phyloP scores from a whole-genome alignment of 129 eudicot genomes.

The Saussurea involucrata region DNA sequence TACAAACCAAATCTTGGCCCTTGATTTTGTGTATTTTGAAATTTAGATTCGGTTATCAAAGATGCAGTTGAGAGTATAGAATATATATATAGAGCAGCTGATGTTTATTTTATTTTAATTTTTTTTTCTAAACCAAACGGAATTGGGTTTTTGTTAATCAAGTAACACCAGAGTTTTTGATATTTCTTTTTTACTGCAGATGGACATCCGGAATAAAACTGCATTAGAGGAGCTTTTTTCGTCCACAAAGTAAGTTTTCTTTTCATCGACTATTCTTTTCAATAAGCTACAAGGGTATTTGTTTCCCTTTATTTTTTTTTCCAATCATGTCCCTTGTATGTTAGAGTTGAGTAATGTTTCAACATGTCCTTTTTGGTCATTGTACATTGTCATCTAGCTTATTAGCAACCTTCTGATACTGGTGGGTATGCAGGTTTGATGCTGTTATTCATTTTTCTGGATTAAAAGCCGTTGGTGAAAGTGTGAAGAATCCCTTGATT shows the following conservation, averaged over 20 bases:
- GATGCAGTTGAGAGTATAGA: no score
- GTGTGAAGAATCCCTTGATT: conserved; percentile 80
- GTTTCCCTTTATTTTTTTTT: no score
- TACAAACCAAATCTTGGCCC: no score
- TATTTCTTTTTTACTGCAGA: conserved; percentile 38
- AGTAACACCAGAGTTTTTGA: neutral
- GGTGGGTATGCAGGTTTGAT: conserved; percentile 63
- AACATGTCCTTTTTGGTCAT: no score
- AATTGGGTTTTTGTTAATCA: neutral
- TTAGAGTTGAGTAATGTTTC: no score
- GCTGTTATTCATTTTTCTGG: conserved; percentile 98
- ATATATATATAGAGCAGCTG: neutral
- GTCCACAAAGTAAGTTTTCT: conserved; percentile 51
- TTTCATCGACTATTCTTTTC: neutral
- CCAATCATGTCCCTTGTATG: neutral
- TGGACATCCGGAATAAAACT: conserved; percentile 81
- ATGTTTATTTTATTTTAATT: neutral
- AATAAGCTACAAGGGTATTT: neutral
- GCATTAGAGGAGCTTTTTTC: conserved; percentile 74
- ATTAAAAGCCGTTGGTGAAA: conserved; percentile 96
- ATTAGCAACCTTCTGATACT: neutral
- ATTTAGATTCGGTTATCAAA: no score
- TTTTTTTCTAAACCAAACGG: no score
- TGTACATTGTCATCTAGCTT: neutral
- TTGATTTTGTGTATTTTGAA: no score